Base-by-base conservation (phyloP, 1,284 basidiomycete genomes). In the Pterula multifida region DNA sequence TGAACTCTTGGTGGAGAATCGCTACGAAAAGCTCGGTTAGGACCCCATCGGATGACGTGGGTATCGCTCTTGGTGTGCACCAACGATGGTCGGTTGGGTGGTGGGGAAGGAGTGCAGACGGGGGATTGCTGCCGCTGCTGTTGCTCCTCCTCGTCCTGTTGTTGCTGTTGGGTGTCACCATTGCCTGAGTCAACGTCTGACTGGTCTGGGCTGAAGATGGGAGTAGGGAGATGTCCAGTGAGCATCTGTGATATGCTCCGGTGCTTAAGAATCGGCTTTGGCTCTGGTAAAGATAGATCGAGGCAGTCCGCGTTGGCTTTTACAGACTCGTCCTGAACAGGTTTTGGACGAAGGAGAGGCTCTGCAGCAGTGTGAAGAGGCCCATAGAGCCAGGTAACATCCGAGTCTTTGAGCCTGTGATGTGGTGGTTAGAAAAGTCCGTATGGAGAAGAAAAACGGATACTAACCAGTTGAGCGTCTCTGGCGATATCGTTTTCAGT, bases 311-410 rank as follows among this genome's bases (percentile, higher is more conserved):
- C 60, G 49, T 63, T 53, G 48, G 62, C 58, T 48, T 59, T 65
- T 50, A 11, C 6, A 13, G 53, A 58, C 26, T 56, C 54, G 52
- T 66, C 61, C 53, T 63, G 61, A 52, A 50, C 68, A 56, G 64
- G 70, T 60, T 68, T 73, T 2, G 72, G 72, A 45, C 73, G 72
- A n/a, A 75, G 74, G 6, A 70, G 66, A 76, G 79, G 81, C 57
- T 93, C 90, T 52, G 83, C 78, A 39, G 90, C 90, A 1, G 90
- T 90, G 65, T 98, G 96, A 1, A 98, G 71, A 13, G 96, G 96
- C 0, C 95, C 95, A 61, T 98, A 98, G 1, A 98, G 78, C 95
- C 96, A 98, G 11, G 96, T 98, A 25, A 98, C 95, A 65, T 98
- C 95, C 23, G 90, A 94, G 68, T 98, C 96, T 66, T 98, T 98